A percentile compares a stretch with the other conserved stretches of the same genome.
These are phyloP conservation scores for Pilatotrama ljubarskyi DNA, from an alignment of 768 basidiomycete species.

Conservation along the genomic window DNA sequence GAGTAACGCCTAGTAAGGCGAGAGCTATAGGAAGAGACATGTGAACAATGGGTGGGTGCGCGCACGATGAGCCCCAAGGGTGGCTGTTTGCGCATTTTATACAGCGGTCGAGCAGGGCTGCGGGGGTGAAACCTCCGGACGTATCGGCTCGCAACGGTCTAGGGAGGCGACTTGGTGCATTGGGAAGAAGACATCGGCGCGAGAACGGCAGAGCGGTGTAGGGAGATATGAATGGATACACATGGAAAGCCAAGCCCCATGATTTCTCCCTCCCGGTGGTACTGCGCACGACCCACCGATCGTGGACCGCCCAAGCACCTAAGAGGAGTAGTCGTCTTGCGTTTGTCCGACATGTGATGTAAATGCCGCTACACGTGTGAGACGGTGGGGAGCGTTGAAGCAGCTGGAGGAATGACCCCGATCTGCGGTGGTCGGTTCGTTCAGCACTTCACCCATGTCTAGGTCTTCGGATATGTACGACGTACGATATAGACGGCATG, in stretches of 20 bases:
- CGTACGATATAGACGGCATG: too few relatives aligned
- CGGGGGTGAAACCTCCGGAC: not conserved
- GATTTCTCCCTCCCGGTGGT: not conserved
- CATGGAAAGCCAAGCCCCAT: slow-evolving; percentile 2
- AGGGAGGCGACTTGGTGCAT: not conserved
- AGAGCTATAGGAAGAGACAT: not conserved
- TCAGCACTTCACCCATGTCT: too few relatives aligned
- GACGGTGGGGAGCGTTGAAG: not conserved
- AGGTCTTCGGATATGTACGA: too few relatives aligned
- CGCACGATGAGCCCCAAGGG: not conserved
- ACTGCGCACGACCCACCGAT: not conserved
- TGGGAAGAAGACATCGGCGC: not conserved
- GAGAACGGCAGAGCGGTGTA: not conserved
- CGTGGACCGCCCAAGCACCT: not conserved
- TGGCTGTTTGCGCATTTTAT: not conserved
- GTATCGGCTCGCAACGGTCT: not conserved
- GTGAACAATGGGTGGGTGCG: not conserved
- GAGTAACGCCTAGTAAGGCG: not conserved
- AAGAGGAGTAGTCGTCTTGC: not conserved
- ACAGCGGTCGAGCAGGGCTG: not conserved
- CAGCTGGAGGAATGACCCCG: not conserved
- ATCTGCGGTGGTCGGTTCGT: too few relatives aligned
- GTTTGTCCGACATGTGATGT: not conserved
- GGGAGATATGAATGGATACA: not conserved
- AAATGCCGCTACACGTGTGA: not conserved